These are phyloP conservation scores for Fusarium marasasianum DNA, from an alignment of 2,329 filamentous ascomycete species.

Conservation along the genomic window DNA sequence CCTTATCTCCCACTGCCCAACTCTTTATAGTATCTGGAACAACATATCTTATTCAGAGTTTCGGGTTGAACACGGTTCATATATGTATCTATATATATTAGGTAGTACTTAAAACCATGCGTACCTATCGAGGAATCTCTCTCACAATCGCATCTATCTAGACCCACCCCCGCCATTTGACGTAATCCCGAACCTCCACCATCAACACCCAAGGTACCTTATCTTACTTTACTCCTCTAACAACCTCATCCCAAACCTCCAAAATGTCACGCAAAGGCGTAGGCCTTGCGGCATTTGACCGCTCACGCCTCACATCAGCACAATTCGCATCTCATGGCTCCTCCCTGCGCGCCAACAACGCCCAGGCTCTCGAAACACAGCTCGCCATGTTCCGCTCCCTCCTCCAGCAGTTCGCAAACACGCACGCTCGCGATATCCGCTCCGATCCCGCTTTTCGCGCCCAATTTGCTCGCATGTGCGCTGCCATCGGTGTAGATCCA, in stretches of 20 bases:
- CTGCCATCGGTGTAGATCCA: conserved; percentile 95
- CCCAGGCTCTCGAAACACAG: conserved; percentile 88
- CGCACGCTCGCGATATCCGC: conserved; percentile 94
- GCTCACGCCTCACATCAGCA: conserved; percentile 82
- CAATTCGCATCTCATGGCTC: conserved; percentile 93
- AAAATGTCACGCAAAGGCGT: conserved; percentile 81
- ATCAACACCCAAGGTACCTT: background rate
- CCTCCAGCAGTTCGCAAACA: conserved; percentile 93
- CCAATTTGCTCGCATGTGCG: conserved; percentile 98
- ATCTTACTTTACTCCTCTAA: background rate
- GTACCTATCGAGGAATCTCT: background rate
- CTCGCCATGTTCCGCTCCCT: conserved; percentile 95
- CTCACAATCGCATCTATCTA: background rate
- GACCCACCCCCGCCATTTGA: conserved; percentile 33
- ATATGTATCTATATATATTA: no score
- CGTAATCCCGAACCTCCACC: conserved; percentile 24
- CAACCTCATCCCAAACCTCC: background rate
- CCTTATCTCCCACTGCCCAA: background rate
- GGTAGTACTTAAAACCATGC: background rate
- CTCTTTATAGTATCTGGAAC: background rate
- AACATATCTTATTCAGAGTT: background rate
- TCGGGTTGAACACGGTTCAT: background rate
- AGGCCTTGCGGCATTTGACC: conserved; percentile 89
- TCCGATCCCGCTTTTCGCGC: conserved; percentile 94
- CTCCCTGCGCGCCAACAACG: conserved; percentile 83